Conservation (phyloP, 139 green algal genomes). For the Chlamydomonas incerta region DNA sequence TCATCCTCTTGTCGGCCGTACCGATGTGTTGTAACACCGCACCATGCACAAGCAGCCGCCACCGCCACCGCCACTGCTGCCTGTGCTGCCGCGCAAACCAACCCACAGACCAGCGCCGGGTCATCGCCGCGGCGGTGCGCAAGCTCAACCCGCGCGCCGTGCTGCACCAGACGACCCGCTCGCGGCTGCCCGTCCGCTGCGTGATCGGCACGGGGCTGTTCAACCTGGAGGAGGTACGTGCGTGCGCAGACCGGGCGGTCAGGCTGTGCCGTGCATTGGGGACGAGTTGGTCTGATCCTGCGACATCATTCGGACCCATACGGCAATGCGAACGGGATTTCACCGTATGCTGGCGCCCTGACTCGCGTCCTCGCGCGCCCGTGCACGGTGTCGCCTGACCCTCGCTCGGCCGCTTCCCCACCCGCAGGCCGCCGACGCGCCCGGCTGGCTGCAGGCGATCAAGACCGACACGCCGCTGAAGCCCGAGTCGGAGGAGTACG, state of each 20-base stretch:
- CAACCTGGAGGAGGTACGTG: constrained; percentile 11
- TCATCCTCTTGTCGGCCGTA: too few relatives aligned
- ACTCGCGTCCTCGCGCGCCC: too few relatives aligned
- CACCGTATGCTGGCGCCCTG: too few relatives aligned
- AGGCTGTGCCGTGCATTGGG: too few relatives aligned
- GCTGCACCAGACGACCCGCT: constrained; percentile 52
- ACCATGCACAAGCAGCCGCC: too few relatives aligned
- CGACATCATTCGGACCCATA: too few relatives aligned
- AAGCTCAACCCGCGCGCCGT: constrained; percentile 69
- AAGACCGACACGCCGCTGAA: neutral
- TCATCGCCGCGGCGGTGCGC: neutral
- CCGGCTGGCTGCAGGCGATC: constrained; percentile 70
- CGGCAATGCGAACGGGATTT: too few relatives aligned
- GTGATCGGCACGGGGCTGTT: constrained; percentile 44
- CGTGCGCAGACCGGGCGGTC: neutral
- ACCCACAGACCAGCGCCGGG: neutral
- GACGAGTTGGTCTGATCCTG: too few relatives aligned
- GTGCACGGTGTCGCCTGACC: too few relatives aligned
- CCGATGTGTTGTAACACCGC: too few relatives aligned
- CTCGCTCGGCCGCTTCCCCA: neutral
- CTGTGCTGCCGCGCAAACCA: too few relatives aligned
- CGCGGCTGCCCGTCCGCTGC: constrained; percentile 43
- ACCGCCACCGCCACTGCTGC: too few relatives aligned
- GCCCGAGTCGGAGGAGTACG: constrained; percentile 63
- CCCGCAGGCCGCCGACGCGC: constrained; percentile 44